Percentiles rank a stretch among this genome's conserved stretches.
Conservation (phyloP, 2,329 filamentous ascomycete genomes). For the Lecanoromycetidae sp. region DNA sequence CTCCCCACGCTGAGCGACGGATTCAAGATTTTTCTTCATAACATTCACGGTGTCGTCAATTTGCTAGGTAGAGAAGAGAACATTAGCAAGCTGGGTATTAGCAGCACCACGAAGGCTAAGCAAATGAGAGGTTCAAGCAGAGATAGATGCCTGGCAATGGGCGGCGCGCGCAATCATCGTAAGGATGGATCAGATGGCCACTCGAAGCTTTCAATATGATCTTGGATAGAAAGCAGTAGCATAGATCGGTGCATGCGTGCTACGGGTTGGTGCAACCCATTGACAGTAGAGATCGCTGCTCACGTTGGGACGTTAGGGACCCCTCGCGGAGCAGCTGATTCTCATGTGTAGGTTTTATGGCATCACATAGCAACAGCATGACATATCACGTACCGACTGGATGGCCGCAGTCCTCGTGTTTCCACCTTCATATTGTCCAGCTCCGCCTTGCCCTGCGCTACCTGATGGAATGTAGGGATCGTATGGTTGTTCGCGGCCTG, state of each 20-base stretch:
- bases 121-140: too few relatives aligned
- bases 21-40: conserved; percentile 97
- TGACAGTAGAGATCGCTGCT: too few relatives aligned
- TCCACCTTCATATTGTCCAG: conserved; percentile 32
- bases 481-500: conserved; percentile 55
- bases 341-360: too few relatives aligned
- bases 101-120: not conserved
- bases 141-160: too few relatives aligned
- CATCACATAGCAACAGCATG: conserved; percentile 15
- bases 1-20: conserved; percentile 85
- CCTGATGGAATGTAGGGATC: conserved; percentile 79
- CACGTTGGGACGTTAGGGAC: too few relatives aligned
- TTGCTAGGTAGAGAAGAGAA: conserved; percentile 52
- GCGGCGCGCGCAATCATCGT: too few relatives aligned
- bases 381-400: conserved; percentile 60
- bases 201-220: too few relatives aligned
- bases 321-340: too few relatives aligned
- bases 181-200: too few relatives aligned
- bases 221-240: too few relatives aligned
- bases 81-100: not conserved
- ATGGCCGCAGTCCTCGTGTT: conserved; percentile 60
- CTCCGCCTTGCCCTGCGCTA: conserved; percentile 30
- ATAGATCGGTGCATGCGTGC: too few relatives aligned
- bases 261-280: too few relatives aligned
- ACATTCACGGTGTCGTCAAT: conserved; percentile 91